Percentiles rank a stretch among this genome's conserved stretches.
These are phyloP conservation scores for Coemansia sp. DNA, from an alignment of 192 early-diverging fungal species.

Conservation along the genomic window DNA sequence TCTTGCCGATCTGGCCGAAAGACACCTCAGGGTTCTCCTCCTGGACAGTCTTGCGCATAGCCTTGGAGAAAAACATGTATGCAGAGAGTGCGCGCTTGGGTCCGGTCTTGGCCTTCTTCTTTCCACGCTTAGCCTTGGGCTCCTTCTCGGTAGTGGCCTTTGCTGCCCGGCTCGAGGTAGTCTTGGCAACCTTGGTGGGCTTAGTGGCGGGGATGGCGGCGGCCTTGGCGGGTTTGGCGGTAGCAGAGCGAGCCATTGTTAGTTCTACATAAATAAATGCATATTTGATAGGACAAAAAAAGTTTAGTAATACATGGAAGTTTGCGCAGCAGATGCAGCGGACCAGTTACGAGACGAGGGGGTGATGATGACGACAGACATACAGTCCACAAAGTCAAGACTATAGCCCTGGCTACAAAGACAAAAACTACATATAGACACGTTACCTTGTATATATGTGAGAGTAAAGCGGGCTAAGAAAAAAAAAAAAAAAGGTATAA, in stretches of 20 bases:
- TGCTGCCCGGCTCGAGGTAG: constrained; percentile 5
- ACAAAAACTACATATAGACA: not conserved
- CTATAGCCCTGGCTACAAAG: not conserved
- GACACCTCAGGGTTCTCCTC: constrained; percentile 74
- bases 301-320: not conserved
- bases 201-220: constrained; percentile 10
- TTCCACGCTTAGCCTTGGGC: constrained; percentile 55
- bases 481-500: constrained; percentile 12
- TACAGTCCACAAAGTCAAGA: not conserved
- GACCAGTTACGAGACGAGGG: not conserved
- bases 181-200: constrained; percentile 16
- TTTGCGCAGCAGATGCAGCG: constrained; percentile 8
- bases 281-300: not conserved
- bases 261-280: not conserved
- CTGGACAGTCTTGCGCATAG: constrained; percentile 73
- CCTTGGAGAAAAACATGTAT: constrained; percentile 90
- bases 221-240: constrained; percentile 23
- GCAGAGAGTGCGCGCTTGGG: constrained; percentile 92
- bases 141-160: constrained; percentile 13
- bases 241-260: constrained; percentile 35
- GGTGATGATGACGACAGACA: constrained; percentile 1
- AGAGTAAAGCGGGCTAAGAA: constrained; percentile 4
- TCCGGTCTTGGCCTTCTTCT: constrained; percentile 85
- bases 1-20: constrained; percentile 69
- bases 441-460: constrained; percentile 19